phyloP scores from a whole-genome alignment of 192 early-diverging fungal genomes.

The Fimicolochytrium jonesii region DNA sequence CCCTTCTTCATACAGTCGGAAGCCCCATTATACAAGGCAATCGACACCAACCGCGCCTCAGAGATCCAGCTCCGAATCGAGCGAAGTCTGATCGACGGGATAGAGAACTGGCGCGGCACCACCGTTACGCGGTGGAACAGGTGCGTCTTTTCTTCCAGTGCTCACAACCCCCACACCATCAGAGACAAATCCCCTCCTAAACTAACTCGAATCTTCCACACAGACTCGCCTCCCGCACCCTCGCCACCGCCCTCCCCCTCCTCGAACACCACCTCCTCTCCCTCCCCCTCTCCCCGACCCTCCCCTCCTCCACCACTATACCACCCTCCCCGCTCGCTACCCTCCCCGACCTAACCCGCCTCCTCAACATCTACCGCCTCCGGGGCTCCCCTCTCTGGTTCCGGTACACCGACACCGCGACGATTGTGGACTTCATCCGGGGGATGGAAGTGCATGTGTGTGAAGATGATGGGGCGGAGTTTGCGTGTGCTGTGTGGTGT shows the following conservation, averaged over 20 bases:
- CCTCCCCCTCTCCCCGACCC: constrained; percentile 10
- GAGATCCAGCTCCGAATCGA: constrained; percentile 44
- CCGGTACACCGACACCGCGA: constrained; percentile 33
- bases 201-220: no score
- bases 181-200: no score
- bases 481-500: constrained; percentile 41
- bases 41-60: constrained; percentile 12
- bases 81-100: constrained; percentile 28
- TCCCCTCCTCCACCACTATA: neutral
- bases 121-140: constrained; percentile 54
- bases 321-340: neutral
- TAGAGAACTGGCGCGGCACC: constrained; percentile 47
- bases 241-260: constrained; percentile 3
- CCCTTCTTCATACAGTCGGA: no score
- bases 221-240: constrained; percentile 18
- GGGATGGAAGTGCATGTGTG: constrained; percentile 33
- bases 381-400: constrained; percentile 35
- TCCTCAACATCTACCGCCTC: constrained; percentile 33
- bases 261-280: no score
- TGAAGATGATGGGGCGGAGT: constrained; percentile 36
- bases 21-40: constrained; percentile 29
- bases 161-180: neutral
- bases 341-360: constrained; percentile 10
- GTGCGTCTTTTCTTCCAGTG: constrained; percentile 12
- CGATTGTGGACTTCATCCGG: constrained; percentile 25